Evolutionary conservation across 169 alveolate genomes (phyloP).

Genomic region (Cryptosporidium parvum): DNA sequence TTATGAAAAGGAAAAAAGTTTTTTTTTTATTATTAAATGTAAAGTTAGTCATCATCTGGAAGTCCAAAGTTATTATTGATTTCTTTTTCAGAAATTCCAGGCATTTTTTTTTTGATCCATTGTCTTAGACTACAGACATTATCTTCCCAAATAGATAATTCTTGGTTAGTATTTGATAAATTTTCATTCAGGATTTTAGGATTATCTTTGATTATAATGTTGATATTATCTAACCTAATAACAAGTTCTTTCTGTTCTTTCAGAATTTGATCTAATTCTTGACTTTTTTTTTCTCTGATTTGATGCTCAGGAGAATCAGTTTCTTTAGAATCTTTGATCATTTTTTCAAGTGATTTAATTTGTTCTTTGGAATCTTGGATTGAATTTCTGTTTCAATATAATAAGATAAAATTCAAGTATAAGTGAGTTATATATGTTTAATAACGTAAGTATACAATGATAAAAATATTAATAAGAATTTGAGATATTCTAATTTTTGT

Average conservation of each 20-base stretch:
- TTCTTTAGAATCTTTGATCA: conserved; percentile 49
- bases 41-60: conserved; percentile 57
- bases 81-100: conserved; percentile 73
- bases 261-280: conserved; percentile 46
- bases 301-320: conserved; percentile 42
- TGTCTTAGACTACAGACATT: conserved; percentile 74
- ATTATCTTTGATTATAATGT: conserved; percentile 39
- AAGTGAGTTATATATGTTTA: too few relatives aligned
- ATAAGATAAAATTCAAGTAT: neutral
- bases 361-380: conserved; percentile 46
- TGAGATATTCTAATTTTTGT: neutral
- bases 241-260: conserved; percentile 14
- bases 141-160: conserved; percentile 72
- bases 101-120: conserved; percentile 72
- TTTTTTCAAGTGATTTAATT: conserved; percentile 44
- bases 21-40: neutral
- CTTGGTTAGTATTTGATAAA: neutral
- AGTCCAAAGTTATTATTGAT: conserved; percentile 73
- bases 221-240: conserved; percentile 20
- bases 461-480: neutral
- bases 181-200: conserved; percentile 54
- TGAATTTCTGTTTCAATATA: conserved; percentile 21
- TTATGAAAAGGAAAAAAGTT: neutral
- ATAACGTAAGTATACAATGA: too few relatives aligned
- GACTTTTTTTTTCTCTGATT: conserved; percentile 15